A percentile compares a stretch with the other conserved stretches of the same genome.
Evolutionary conservation across 345 rosid species (phyloP).

Genomic region (Citrus mangshanensis): DNA sequence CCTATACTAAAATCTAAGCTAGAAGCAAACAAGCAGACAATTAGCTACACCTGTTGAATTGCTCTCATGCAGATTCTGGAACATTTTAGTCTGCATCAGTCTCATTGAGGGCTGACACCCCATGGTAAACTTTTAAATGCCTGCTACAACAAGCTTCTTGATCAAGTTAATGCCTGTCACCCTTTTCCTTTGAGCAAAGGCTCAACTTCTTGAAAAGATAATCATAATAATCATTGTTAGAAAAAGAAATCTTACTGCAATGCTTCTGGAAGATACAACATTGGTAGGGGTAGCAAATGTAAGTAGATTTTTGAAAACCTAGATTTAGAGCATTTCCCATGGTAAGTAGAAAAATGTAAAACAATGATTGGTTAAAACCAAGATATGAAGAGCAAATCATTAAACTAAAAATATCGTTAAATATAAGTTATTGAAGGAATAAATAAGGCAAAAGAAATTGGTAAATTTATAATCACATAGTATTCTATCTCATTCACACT

Average conservation of each 20-base stretch:
- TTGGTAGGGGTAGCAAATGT: background rate
- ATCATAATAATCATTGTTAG: background rate
- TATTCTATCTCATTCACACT: constrained; percentile 23
- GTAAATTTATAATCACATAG: constrained; percentile 19
- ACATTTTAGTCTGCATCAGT: constrained; percentile 2
- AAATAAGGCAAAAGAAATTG: constrained; percentile 1
- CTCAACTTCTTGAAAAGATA: constrained; percentile 4
- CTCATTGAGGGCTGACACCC: background rate
- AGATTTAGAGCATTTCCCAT: background rate
- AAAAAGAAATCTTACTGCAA: constrained; percentile 14
- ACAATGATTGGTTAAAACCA: background rate
- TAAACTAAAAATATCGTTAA: background rate
- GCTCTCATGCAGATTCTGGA: background rate
- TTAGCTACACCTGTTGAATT: constrained; percentile 1
- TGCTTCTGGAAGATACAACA: background rate
- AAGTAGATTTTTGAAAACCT: constrained; percentile 15
- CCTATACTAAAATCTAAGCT: background rate
- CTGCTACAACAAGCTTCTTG: constrained; percentile 6
- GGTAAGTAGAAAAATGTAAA: constrained; percentile 7
- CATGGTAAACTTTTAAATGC: background rate
- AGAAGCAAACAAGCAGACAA: background rate
- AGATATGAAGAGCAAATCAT: background rate
- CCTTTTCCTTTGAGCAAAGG: background rate
- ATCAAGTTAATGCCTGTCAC: background rate
- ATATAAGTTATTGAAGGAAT: background rate